Base-by-base conservation (phyloP, 1,284 basidiomycete genomes). In the Sphagnurus paluster region DNA sequence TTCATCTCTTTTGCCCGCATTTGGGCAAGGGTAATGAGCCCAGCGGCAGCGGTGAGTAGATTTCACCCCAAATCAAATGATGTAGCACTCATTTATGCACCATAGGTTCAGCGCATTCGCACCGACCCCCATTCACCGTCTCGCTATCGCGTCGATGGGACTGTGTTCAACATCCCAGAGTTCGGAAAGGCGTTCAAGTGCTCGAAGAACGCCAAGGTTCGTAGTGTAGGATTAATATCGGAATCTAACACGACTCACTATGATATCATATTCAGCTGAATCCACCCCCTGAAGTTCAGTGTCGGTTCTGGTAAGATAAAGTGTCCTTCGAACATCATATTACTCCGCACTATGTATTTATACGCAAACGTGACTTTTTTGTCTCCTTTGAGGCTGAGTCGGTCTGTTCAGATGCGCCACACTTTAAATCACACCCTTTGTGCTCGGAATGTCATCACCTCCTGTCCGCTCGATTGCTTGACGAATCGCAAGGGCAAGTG, bases 381-480 rank as follows among this genome's bases (percentile, higher is more conserved):
- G 17, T 34, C 38, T 23, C 1, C 23, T 11, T 13, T 30, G 14
- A 19, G 25, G 16, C n/a, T 28, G 38, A 19, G 11, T 7, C 14
- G 23, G 21, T 14, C 5, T 19, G 28, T 37, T 37, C 29, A 16
- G 19, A 24, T 33, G 13, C n/a, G 4, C 26, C 24, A 11, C 5
- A 23, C 24, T 43, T 44, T 59, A 71, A 62, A 97, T 72, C 3
- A 97, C 92, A 52, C 96, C 97, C 69, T 99, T 99, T 6, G 97
- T 99, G 63, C 92, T 96, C 2, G 97, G 97, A 16, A 99, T 86
- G 54, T 99, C 97, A 59, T 85, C 79, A 11, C 88, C 81, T 5
- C 95, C 95, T 1, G 96, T 99, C 54, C 78, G 76, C 60, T 93
- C 83, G 52, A 97, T 90, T 13, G 97, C 97, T 68, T 98, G 86